Evolutionary conservation across 23 red algal genomes (phyloP).

Genomic region (Rhodosorus marinus): DNA sequence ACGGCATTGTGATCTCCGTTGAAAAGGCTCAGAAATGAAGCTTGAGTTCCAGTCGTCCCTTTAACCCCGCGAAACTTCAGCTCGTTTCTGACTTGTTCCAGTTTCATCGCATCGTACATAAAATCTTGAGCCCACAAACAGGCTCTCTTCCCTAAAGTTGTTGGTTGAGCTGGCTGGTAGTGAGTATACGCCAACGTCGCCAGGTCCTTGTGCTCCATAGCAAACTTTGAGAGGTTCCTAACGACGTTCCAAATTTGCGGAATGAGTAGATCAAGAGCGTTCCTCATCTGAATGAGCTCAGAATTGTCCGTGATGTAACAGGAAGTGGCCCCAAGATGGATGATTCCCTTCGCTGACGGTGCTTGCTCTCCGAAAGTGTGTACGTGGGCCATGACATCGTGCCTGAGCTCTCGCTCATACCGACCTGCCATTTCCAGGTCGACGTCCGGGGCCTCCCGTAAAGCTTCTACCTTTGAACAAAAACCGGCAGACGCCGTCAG

Average conservation of each 20-base stretch:
- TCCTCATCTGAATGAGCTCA: slow-evolving; percentile 14
- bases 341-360: slow-evolving; percentile 11
- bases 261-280: slow-evolving; percentile 10
- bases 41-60: slow-evolving; percentile 31
- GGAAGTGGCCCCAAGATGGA: slow-evolving; percentile 26
- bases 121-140: slow-evolving; percentile 35
- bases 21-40: slow-evolving; percentile 18
- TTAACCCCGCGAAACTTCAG: slow-evolving; percentile 13
- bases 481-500: neutral
- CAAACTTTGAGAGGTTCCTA: slow-evolving; percentile 9
- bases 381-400: slow-evolving; percentile 41
- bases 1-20: slow-evolving; percentile 24
- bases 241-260: slow-evolving; percentile 15
- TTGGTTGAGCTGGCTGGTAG: slow-evolving; percentile 35
- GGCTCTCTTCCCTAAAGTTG: slow-evolving; percentile 26
- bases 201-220: slow-evolving; percentile 4
- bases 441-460: slow-evolving; percentile 4
- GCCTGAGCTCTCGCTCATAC: slow-evolving; percentile 15
- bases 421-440: neutral
- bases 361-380: slow-evolving; percentile 35
- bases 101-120: slow-evolving; percentile 8
- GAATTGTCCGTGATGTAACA: slow-evolving; percentile 36
- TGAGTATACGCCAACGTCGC: slow-evolving; percentile 23
- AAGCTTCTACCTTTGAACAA: slow-evolving; percentile 6
- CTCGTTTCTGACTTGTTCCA: neutral